phyloP scores from a whole-genome alignment of 768 basidiomycete genomes.

The Gymnopilus dilepis region DNA sequence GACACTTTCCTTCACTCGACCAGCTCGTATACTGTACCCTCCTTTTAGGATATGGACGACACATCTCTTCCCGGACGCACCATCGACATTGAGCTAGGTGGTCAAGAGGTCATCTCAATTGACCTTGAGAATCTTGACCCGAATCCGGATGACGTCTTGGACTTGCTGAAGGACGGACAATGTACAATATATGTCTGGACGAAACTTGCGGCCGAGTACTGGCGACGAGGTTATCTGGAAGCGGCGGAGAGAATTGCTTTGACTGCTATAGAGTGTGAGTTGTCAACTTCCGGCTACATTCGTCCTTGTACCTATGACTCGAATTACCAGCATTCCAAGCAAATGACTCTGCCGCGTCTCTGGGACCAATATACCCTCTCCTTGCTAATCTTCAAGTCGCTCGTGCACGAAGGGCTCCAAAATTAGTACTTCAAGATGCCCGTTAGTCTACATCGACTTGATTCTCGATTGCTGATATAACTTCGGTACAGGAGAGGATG shows the following conservation, averaged over 20 bases:
- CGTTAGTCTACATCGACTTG: constrained; percentile 52
- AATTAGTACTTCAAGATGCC: constrained; percentile 71
- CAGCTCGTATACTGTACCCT: neutral
- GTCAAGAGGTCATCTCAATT: constrained; percentile 87
- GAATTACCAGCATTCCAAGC: constrained; percentile 52
- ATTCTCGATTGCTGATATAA: neutral
- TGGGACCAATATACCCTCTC: constrained; percentile 79
- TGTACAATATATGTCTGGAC: constrained; percentile 81
- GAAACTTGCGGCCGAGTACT: constrained; percentile 86
- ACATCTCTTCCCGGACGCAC: constrained; percentile 47
- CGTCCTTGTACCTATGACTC: constrained; percentile 16
- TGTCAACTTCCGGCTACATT: constrained; percentile 33
- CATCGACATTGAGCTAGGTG: constrained; percentile 79
- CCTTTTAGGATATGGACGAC: constrained; percentile 38
- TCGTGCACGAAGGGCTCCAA: constrained; percentile 83
- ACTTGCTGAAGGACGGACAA: constrained; percentile 72
- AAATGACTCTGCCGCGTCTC: constrained; percentile 51
- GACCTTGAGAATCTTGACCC: constrained; percentile 88
- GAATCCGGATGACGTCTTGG: constrained; percentile 75
- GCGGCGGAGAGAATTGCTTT: constrained; percentile 79
- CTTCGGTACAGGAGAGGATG: constrained; percentile 61
- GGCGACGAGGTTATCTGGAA: constrained; percentile 75
- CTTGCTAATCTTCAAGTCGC: constrained; percentile 87
- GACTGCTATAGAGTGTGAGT: constrained; percentile 69
- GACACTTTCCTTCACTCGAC: neutral